Percentiles rank a stretch among this genome's conserved stretches.
Evolutionary conservation across 192 early-diverging fungal genomes (phyloP).

Genomic region (Funneliformis geosporum): DNA sequence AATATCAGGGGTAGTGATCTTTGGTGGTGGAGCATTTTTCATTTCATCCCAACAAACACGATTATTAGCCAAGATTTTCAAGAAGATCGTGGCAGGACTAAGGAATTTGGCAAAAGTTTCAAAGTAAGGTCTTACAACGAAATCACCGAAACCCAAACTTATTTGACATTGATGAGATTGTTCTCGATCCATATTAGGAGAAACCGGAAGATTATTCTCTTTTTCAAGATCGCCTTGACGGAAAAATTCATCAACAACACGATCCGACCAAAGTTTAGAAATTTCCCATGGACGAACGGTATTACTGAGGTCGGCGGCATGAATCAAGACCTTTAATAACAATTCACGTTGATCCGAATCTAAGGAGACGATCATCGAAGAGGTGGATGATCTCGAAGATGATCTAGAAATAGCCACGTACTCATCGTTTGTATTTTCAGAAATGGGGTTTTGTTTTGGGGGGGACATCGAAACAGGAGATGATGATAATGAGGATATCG

Average conservation of each 20-base stretch:
- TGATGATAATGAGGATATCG: slow-evolving; percentile 29
- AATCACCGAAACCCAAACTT: slow-evolving; percentile 80
- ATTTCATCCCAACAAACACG: slow-evolving; percentile 57
- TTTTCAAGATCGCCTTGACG: slow-evolving; percentile 86
- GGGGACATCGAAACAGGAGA: slow-evolving; percentile 25
- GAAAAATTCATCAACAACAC: slow-evolving; percentile 86
- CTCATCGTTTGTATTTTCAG: slow-evolving; percentile 19
- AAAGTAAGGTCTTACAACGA: slow-evolving; percentile 86
- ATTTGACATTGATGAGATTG: slow-evolving; percentile 72
- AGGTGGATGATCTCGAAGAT: slow-evolving; percentile 26
- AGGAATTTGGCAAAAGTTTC: slow-evolving; percentile 78
- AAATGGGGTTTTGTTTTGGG: slow-evolving; percentile 29
- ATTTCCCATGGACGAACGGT: slow-evolving; percentile 79
- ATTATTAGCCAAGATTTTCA: slow-evolving; percentile 61
- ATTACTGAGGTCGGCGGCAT: slow-evolving; percentile 90
- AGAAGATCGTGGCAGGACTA: slow-evolving; percentile 60
- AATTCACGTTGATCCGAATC: slow-evolving; percentile 58
- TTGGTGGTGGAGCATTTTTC: slow-evolving; percentile 25
- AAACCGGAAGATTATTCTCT: slow-evolving; percentile 68
- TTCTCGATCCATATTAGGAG: slow-evolving; percentile 88
- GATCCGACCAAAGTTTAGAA: slow-evolving; percentile 88
- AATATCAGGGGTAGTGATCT: slow-evolving; percentile 29
- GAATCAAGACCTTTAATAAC: slow-evolving; percentile 71
- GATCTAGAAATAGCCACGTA: slow-evolving; percentile 6
- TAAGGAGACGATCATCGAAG: slow-evolving; percentile 27